Evolutionary conservation across 495 filamentous ascomycete genomes (phyloP).

Genomic region (Peziza echinospora): DNA sequence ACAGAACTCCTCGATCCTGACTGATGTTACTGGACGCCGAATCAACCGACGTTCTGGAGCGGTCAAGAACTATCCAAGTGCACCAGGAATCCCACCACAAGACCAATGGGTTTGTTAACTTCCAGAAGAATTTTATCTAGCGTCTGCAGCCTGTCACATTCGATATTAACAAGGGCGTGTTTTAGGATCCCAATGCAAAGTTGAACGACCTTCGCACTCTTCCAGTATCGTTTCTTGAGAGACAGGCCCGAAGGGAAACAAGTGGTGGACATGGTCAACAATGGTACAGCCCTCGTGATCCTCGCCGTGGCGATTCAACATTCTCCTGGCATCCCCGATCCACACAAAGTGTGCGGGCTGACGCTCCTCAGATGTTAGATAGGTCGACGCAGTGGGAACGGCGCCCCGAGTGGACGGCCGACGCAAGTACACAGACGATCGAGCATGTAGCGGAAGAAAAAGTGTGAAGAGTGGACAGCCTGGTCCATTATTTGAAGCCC

Average conservation of each 20-base stretch:
- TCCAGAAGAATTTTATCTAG: neutral
- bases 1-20: conserved; percentile 11
- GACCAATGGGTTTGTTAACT: conserved; percentile 18
- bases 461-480: no score
- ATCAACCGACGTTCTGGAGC: no score
- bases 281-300: neutral
- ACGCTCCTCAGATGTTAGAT: neutral
- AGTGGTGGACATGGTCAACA: neutral
- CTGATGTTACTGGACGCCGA: conserved; percentile 8
- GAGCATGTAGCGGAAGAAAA: neutral
- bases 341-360: neutral
- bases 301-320: neutral
- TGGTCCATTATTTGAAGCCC: no score
- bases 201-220: conserved; percentile 16
- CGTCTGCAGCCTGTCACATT: conserved; percentile 6
- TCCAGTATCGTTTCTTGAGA: conserved; percentile 13
- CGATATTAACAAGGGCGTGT: no score
- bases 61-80: conserved; percentile 18
- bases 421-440: neutral
- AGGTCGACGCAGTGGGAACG: neutral
- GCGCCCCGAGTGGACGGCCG: neutral
- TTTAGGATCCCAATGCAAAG: conserved; percentile 20
- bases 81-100: conserved; percentile 15
- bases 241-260: neutral
- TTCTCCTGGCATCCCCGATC: neutral